These are phyloP conservation scores for Diaporthe caulivora DNA, from an alignment of 2,329 filamentous ascomycete genomes.

Conservation along the genomic window DNA sequence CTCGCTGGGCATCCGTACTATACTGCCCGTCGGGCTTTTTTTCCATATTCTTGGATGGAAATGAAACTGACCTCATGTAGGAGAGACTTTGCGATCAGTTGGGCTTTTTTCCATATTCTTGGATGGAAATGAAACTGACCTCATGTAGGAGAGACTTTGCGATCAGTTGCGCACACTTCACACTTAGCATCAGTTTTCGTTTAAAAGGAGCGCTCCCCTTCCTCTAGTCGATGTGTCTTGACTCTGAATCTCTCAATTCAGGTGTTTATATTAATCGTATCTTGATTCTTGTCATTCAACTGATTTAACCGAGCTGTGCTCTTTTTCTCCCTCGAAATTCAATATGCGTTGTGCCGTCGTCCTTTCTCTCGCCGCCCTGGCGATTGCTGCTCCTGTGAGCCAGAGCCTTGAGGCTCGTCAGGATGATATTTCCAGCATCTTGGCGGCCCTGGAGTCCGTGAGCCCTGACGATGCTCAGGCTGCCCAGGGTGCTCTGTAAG, in stretches of 20 bases:
- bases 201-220: slow-evolving; percentile 14
- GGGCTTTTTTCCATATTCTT: neutral
- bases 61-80: neutral
- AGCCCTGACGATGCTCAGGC: slow-evolving; percentile 21
- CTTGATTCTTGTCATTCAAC: neutral
- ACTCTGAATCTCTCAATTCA: neutral
- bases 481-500: slow-evolving; percentile 20
- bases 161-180: neutral
- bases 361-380: slow-evolving; percentile 28
- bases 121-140: slow-evolving; percentile 1
- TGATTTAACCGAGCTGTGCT: slow-evolving; percentile 35
- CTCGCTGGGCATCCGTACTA: slow-evolving; percentile 1
- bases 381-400: slow-evolving; percentile 33
- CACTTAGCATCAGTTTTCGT: neutral
- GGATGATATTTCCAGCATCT: slow-evolving; percentile 25
- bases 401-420: slow-evolving; percentile 27
- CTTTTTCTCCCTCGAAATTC: neutral
- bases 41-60: slow-evolving; percentile 5
- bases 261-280: slow-evolving; percentile 18
- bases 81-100: neutral
- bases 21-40: slow-evolving; percentile 2
- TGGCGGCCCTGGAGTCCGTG: slow-evolving; percentile 22
- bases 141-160: neutral
- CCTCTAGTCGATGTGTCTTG: too few species aligned
- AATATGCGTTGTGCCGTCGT: slow-evolving; percentile 35